Evolutionary conservation across 2,329 filamentous ascomycete species (phyloP).

Genomic region (Claviceps capensis): DNA sequence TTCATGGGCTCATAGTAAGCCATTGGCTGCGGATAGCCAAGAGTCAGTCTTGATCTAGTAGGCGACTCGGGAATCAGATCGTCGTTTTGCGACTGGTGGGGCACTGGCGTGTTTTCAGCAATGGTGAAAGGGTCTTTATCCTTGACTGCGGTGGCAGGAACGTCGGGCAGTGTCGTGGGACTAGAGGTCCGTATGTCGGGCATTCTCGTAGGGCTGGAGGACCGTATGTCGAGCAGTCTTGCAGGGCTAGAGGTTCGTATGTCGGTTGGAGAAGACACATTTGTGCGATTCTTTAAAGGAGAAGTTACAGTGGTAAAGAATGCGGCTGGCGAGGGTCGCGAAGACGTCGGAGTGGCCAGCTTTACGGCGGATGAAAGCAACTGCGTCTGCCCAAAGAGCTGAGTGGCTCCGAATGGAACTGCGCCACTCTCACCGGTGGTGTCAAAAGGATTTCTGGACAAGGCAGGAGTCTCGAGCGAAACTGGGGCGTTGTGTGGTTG

Average conservation of each 20-base stretch:
- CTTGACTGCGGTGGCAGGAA: slow-evolving; percentile 15
- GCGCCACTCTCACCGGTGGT: slow-evolving; percentile 18
- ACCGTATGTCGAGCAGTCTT: slow-evolving; percentile 16
- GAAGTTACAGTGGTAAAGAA: slow-evolving; percentile 31
- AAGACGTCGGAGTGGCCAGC: slow-evolving; percentile 39
- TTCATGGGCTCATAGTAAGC: slow-evolving; percentile 31
- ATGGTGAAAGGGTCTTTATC: slow-evolving; percentile 8
- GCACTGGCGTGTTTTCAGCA: slow-evolving; percentile 14
- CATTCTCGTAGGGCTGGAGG: slow-evolving; percentile 27
- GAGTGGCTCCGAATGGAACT: slow-evolving; percentile 27
- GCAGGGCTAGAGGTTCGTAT: slow-evolving; percentile 28
- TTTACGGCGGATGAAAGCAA: slow-evolving; percentile 37
- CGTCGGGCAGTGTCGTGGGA: slow-evolving; percentile 20
- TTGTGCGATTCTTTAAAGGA: slow-evolving; percentile 34
- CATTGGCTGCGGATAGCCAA: slow-evolving; percentile 18
- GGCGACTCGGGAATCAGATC: slow-evolving; percentile 25
- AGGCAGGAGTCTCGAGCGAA: slow-evolving; percentile 35
- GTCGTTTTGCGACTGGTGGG: slow-evolving; percentile 13
- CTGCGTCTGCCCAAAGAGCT: slow-evolving; percentile 43
- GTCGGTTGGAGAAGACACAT: slow-evolving; percentile 31
- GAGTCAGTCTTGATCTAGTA: slow-evolving; percentile 12
- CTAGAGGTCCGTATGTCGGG: slow-evolving; percentile 27
- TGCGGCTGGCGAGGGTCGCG: slow-evolving; percentile 38
- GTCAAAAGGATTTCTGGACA: slow-evolving; percentile 35
- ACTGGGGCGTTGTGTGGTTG: slow-evolving; percentile 11